Percentiles rank a stretch among this genome's conserved stretches.
These are phyloP conservation scores for Blumeriella jaapii DNA, from an alignment of 2,329 filamentous ascomycete species.

Conservation along the genomic window DNA sequence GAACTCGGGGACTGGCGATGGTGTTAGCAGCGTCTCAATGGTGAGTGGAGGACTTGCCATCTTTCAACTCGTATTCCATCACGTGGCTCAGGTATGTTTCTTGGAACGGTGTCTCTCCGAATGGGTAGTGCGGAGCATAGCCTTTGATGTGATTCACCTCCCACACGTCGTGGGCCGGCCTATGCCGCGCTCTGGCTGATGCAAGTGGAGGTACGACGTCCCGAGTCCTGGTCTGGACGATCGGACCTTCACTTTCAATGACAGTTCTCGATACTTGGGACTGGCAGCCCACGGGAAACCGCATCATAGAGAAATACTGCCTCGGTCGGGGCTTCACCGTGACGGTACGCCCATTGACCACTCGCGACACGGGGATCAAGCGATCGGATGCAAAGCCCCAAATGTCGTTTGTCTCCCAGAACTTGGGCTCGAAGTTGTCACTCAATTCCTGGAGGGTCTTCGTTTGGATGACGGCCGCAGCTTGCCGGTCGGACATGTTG, in stretches of 20 bases:
- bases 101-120: conserved; percentile 24
- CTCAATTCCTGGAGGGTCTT: conserved; percentile 22
- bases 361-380: not conserved
- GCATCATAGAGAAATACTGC: conserved; percentile 17
- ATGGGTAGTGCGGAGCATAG: conserved; percentile 17
- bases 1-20: conserved; percentile 16
- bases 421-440: conserved; percentile 22
- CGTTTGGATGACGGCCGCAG: conserved; percentile 16
- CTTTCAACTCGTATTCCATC: conserved; percentile 20
- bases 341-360: conserved; percentile 1
- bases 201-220: not conserved
- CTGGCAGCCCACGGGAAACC: conserved; percentile 17
- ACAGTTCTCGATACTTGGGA: conserved; percentile 3
- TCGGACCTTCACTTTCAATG: conserved; percentile 12
- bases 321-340: conserved; percentile 6
- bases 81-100: conserved; percentile 15
- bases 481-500: conserved; percentile 7
- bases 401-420: conserved; percentile 20
- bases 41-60: conserved; percentile 12
- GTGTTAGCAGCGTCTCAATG: conserved; percentile 4
- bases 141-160: conserved; percentile 13
- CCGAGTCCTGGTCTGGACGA: conserved; percentile 4
- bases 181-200: too few relatives aligned
- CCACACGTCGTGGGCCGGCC: too few relatives aligned
- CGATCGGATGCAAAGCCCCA: conserved; percentile 21